Base-by-base conservation (phyloP, 345 rosid species). In the Gossypium longicalyx region DNA sequence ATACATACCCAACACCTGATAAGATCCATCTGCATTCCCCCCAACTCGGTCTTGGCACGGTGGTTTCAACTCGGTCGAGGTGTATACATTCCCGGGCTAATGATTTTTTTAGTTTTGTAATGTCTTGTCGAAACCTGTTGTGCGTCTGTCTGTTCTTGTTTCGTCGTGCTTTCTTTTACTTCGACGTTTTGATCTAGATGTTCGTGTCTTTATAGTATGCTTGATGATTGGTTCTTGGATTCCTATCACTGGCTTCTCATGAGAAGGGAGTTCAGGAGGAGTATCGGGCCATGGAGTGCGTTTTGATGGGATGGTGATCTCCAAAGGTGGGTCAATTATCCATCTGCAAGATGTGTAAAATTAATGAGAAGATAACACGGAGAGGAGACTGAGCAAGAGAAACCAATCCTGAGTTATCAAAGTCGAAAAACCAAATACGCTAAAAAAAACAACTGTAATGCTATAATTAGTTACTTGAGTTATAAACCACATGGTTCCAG, bases 241-340 rank as follows among this genome's bases (percentile, higher is more conserved):
- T 45, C 67, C 78, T 56, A 53, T 67, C 59, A 74, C 78, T 69
- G 67, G 53, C 45, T 88, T 89, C 74, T 78, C 85, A 23, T 52
- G 78, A 0, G 86, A 76, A 6, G 92, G 91, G 77, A 91, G 93
- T 85, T 95, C 97, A 10, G 97, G 96, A 29, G 98, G 97, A 70
- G 89, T 78, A 76, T 95, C 98, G 12, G 98, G 99, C 99, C 99
- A 95, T 29, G 97, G 98, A 12, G 98, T 88, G 22, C 83, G 91
- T 80, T 91, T 95, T 2, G 99, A 85, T 17, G 94, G 93, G 19
- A 91, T 90, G 16, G 98, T 90, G 72, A 95, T 84, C 59, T 93
- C 99, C 87, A 91, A 79, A 10, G 96, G 99, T 64, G 97, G 97
- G 79, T 95, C 94, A 47, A 95, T 87, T 45, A 93, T 78, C 98